Base-by-base conservation (phyloP, 345 rosid genomes). In the Schrenkiella parvula region DNA sequence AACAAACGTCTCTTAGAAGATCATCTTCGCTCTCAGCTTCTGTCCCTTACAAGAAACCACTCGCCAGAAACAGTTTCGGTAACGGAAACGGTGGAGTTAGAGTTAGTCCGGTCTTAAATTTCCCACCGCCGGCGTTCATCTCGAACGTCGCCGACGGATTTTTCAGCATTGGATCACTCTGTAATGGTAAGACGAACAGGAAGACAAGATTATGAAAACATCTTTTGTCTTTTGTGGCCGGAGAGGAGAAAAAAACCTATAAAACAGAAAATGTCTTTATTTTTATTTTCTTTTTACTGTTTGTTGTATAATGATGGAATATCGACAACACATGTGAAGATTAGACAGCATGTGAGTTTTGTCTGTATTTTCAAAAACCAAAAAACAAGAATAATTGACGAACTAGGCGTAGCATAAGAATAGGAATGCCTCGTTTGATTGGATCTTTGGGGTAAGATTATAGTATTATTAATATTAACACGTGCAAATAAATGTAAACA, bases 111-210 rank as follows among this genome's bases (percentile, higher is more conserved):
- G 89, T 93, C 47, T 42, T 90, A 64, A 93, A 90, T 62, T 84
- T 92, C 37, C 85, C 92, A 17, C 84, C 92, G 3, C 82, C 92
- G 6, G 76, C 90, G 26, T 84, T 79, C 75, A 82, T 93, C 64
- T 82, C 92, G 6, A 86, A 83, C 38, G 90, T 85, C 13, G 84
- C 87, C 9, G 90, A 70, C 19, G 85, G 76, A 64, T 80, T 86
- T 37, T 87, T 85, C 54, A 87, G 98, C 67, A 48, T 92, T 34
- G 91, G 93, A 52, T 92, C 92, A 2, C 68, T 88, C 25, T 93
- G 98, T 75, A 87, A 79, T 43, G 86, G 93, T 59, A 88, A 85
- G 87, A 66, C 43, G 14, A 93, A 80, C 42, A 84, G 73, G 80
- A 93, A 90, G 87, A 87, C 83, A 80, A 81, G 75, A 61, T 73